Percentiles rank a stretch among this genome's conserved stretches.
phyloP scores from a whole-genome alignment of 306 rosid genomes.

The Ammopiptanthus mongolicus region DNA sequence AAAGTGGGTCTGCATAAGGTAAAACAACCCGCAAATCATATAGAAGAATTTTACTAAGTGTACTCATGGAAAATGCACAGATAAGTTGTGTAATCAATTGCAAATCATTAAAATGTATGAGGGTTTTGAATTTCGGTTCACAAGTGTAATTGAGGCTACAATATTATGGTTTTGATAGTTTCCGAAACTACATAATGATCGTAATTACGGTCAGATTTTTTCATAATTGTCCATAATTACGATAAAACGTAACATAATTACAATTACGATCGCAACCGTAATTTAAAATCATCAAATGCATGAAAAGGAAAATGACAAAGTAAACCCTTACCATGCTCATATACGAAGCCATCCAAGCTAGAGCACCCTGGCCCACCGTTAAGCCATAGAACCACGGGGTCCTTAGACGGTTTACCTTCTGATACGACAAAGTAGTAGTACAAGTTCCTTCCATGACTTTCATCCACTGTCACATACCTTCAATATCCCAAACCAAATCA shows the following conservation, averaged over 20 bases:
- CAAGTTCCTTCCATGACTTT: slow-evolving; percentile 50
- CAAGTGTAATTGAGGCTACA: too few relatives aligned
- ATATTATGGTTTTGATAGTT: too few relatives aligned
- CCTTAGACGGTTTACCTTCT: slow-evolving; percentile 47
- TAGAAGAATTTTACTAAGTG: too few relatives aligned
- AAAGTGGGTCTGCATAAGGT: too few relatives aligned
- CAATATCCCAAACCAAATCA: background rate
- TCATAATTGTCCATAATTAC: too few relatives aligned
- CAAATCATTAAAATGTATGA: background rate
- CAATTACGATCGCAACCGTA: too few relatives aligned
- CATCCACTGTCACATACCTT: slow-evolving; percentile 25
- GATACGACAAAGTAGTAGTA: slow-evolving; percentile 64
- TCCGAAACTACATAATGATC: too few relatives aligned
- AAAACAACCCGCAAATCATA: too few relatives aligned
- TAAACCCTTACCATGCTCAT: slow-evolving; percentile 71
- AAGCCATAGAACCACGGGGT: slow-evolving; percentile 77
- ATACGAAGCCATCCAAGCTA: slow-evolving; percentile 68
- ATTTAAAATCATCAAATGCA: too few relatives aligned
- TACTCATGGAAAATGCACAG: background rate
- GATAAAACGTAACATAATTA: too few relatives aligned
- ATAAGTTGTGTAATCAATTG: background rate
- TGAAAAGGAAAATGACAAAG: background rate
- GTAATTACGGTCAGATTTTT: too few relatives aligned
- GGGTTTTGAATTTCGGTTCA: too few relatives aligned
- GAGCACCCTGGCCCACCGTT: slow-evolving; percentile 89